Base-by-base conservation (phyloP, 1,139 yeast genomes). In the Yamadazyma siamensis region DNA sequence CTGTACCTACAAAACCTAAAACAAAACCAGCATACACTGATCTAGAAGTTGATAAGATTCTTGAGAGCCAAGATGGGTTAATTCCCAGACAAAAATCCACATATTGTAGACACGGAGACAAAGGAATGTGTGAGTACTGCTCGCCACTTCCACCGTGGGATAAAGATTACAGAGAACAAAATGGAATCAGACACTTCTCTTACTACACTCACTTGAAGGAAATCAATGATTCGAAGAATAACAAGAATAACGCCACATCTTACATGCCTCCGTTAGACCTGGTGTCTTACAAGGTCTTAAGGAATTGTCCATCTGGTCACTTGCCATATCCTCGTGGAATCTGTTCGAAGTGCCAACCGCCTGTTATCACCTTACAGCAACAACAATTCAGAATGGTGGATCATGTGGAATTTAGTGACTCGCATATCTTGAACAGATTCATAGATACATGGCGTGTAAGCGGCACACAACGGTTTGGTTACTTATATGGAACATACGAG, bases 51-150 rank as follows among this genome's bases (percentile, higher is more conserved):
- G 98, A 94, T 54, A 74, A 73, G 34, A 54, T 54, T n/a, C 64
- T 89, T 24, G 94, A 83, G 32, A 67, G 65, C 27, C 69, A 74
- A 31, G 75, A 76, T 27, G 99, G 98, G 1, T 63, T 83, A 36
- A 87, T 94, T 37, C 59, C 69, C 23, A 71, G 98, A 22, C 59
- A 66, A 19, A 71, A 66, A 39, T 76, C 87, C 5, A 53, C 59
- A 4, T 65, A 88, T 49, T 91, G 98, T 55, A 76, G 81, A 35
- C 98, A 94, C 53, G 87, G 94, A 3, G 89, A 80, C 22, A 83
- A 82, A 46, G 98, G 97, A 3, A 91, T 91, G 98, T 91, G 98
- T 58, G 98, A 91, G 48, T 87, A 88, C 52, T 91, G 98, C 54
- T 80, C 94, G 31, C 96, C 98, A 0, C 63, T 94, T 35, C 96